These are phyloP conservation scores for Zygosaccharomyces kombuchaensis DNA, from an alignment of 805 yeast species.

Conservation along the genomic window DNA sequence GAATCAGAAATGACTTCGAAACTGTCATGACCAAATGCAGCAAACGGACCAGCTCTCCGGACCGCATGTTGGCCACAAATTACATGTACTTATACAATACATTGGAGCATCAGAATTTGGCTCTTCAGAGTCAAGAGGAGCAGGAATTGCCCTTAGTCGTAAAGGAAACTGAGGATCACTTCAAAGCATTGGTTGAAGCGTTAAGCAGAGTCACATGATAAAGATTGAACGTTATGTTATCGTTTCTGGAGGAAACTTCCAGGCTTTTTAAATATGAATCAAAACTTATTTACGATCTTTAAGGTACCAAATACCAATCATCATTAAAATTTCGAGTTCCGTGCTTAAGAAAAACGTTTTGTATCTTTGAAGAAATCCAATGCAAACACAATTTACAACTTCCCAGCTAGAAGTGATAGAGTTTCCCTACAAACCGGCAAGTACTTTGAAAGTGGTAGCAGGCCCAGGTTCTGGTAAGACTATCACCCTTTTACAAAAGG, in stretches of 20 bases:
- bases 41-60: conserved; percentile 49
- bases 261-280: not conserved
- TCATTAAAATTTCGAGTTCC: not conserved
- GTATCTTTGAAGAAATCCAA: not conserved
- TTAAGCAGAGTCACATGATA: conserved; percentile 23
- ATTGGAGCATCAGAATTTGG: conserved; percentile 23
- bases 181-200: conserved; percentile 30
- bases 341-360: no score
- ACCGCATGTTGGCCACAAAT: conserved; percentile 63
- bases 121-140: conserved; percentile 11
- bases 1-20: conserved; percentile 79
- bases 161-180: conserved; percentile 31
- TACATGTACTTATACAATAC: conserved; percentile 34
- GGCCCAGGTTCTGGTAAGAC: conserved; percentile 81
- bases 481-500: conserved; percentile 49
- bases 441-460: conserved; percentile 51
- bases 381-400: conserved; percentile 33
- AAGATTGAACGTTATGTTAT: not conserved
- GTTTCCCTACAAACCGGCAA: conserved; percentile 37
- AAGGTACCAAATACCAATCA: not conserved
- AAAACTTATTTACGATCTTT: not conserved
- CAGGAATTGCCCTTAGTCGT: conserved; percentile 22
- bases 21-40: conserved; percentile 68
- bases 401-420: conserved; percentile 46
- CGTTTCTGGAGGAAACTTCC: not conserved